Evolutionary conservation across 345 rosid species (phyloP).

Genomic region (Crucihimalaya himalaica): DNA sequence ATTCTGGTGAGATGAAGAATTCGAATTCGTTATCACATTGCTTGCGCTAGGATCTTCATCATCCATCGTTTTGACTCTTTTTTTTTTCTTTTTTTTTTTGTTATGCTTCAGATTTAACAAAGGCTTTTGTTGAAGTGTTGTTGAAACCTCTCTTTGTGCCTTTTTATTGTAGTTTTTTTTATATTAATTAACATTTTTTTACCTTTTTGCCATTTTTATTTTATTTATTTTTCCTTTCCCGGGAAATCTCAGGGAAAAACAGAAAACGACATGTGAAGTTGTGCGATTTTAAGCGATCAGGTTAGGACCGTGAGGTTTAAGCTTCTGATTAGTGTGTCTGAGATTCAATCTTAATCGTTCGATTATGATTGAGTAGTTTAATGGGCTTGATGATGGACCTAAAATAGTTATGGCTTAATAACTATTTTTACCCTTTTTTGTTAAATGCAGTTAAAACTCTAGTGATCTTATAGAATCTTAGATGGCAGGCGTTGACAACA

Average conservation of each 20-base stretch:
- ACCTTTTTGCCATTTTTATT: not conserved
- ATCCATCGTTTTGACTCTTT: conserved; percentile 32
- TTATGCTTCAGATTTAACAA: conserved; percentile 26
- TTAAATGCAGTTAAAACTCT: not conserved
- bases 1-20: conserved; percentile 44
- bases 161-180: conserved; percentile 14
- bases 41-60: conserved; percentile 41
- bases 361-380: not conserved
- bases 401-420: not conserved
- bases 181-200: too few relatives aligned
- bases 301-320: conserved; percentile 25
- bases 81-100: not conserved
- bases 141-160: conserved; percentile 18
- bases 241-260: conserved; percentile 42
- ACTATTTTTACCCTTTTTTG: not conserved
- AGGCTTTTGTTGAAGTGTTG: conserved; percentile 2
- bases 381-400: conserved; percentile 34
- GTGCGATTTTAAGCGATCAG: conserved; percentile 32
- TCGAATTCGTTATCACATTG: conserved; percentile 33
- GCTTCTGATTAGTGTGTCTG: conserved; percentile 16
- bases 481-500: conserved; percentile 24
- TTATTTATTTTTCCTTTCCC: conserved; percentile 32
- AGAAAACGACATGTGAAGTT: conserved; percentile 43
- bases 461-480: conserved; percentile 12
- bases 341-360: conserved; percentile 21